A percentile compares a stretch with the other conserved stretches of the same genome.
Evolutionary conservation across 2,329 filamentous ascomycete species (phyloP).

Genomic region (Apiospora arundinis): DNA sequence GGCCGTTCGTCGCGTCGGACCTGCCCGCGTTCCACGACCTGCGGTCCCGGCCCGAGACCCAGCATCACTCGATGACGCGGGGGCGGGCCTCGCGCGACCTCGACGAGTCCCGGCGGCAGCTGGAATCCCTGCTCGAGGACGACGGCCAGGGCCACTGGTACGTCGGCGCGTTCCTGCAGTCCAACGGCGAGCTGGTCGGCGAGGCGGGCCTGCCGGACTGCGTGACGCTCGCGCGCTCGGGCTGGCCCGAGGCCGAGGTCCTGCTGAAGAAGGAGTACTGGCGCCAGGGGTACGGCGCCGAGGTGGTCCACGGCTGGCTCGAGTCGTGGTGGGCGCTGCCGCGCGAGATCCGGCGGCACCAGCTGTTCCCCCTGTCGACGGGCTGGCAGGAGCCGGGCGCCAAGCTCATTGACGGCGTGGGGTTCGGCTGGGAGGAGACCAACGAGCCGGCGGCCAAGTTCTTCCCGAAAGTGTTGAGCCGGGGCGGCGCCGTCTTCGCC

Average conservation of each 20-base stretch:
- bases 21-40: conserved; percentile 29
- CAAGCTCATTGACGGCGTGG: conserved; percentile 13
- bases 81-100: conserved; percentile 25
- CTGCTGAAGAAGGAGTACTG: conserved; percentile 23
- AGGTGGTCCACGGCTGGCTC: conserved; percentile 21
- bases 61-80: conserved; percentile 23
- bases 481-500: not conserved
- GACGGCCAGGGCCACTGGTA: conserved; percentile 30
- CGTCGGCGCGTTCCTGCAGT: conserved; percentile 34
- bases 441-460: not conserved
- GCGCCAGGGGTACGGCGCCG: conserved; percentile 28
- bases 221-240: conserved; percentile 20
- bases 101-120: conserved; percentile 22
- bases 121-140: conserved; percentile 24
- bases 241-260: conserved; percentile 27
- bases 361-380: conserved; percentile 15
- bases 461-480: not conserved
- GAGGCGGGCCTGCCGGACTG: conserved; percentile 34
- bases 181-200: conserved; percentile 37
- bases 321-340: conserved; percentile 26
- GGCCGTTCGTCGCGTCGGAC: conserved; percentile 26
- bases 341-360: conserved; percentile 22
- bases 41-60: conserved; percentile 22
- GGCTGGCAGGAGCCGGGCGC: conserved; percentile 10
- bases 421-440: conserved; percentile 16